Evolutionary conservation across 352 stramenopile genomes (phyloP), one percentile per base, ranked within the genome.

Genomic region (Globisporangium orthogonon): DNA sequence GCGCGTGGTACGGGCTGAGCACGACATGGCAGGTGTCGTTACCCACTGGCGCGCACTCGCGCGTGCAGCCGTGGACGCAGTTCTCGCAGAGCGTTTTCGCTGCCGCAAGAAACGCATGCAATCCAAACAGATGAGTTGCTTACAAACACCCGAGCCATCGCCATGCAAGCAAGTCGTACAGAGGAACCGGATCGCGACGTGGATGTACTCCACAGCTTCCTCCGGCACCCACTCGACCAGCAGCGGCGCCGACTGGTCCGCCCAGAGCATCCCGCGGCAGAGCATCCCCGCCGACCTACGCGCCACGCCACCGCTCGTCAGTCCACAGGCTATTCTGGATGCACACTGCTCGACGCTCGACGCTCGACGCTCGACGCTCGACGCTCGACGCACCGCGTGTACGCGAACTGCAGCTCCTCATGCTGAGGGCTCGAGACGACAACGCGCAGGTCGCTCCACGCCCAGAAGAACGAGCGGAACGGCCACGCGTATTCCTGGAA

Each of bases 1-100:
- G 83, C n/a, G 77, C 74, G 44, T 91, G 71, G 55, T 89, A 91
- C 54, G 83, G 83, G 56, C 83, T 94, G 13, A 91, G 63, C 41
- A 76, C 60, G 39, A 90, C 58, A 55, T 88, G 74, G 59, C 78
- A 89, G 13, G 52, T 39, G 31, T 63, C 60, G 44, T 56, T 69
- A 6, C 65, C 59, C 1, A 73, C 0, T 23, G 71, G 40, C n/a
- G 62, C 68, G 58, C 82, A 91, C 45, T 80, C 66, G 1, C 86
- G 67, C 23, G 59, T 48, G 49, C 83, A 94, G 15, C 80, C 83
- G 51, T 84, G 61, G 4, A 86, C 78, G 56, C 83, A 94, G 46
- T 76, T 82, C 46, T 89, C 78, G 54, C 83, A 94, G 37, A 90
- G 60, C n/a, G 71, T 46, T 33, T 73, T 77, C 4, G 76, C 81